These are phyloP conservation scores for Claviceps monticola DNA, from an alignment of 2,329 filamentous ascomycete species.

Conservation along the genomic window DNA sequence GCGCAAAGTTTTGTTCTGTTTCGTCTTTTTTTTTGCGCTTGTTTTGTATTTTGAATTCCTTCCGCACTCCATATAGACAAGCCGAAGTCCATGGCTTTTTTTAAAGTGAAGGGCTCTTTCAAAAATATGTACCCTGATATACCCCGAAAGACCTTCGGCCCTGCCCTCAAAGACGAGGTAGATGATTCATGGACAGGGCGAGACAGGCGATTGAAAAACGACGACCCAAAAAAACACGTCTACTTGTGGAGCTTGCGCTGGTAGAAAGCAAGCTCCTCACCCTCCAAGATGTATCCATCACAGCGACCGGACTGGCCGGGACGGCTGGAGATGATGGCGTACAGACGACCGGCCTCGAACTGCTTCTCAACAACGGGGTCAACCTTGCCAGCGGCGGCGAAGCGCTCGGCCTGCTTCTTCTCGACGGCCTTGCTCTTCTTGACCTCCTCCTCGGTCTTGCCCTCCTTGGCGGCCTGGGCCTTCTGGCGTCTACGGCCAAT, in stretches of 20 bases:
- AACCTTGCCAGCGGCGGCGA: slow-evolving; percentile 78
- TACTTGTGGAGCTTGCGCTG: slow-evolving; percentile 99
- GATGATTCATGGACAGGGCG: too few species aligned
- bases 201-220: neutral
- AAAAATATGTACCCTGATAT: neutral
- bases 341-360: slow-evolving; percentile 98
- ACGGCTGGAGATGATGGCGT: slow-evolving; percentile 81
- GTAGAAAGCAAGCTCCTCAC: slow-evolving; percentile 99
- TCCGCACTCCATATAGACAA: neutral
- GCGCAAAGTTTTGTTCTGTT: neutral
- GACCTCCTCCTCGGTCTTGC: slow-evolving; percentile 50
- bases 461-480: slow-evolving; percentile 49
- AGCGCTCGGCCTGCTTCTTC: slow-evolving; percentile 90
- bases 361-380: slow-evolving; percentile 88
- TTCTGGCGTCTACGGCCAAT: slow-evolving; percentile 85
- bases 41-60: neutral
- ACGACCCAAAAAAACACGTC: slow-evolving; percentile 17
- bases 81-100: neutral
- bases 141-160: too few species aligned
- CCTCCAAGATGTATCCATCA: slow-evolving; percentile 97
- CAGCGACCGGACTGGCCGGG: slow-evolving; percentile 93
- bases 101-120: neutral
- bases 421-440: slow-evolving; percentile 95
- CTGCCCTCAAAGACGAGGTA: too few species aligned
- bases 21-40: neutral